A percentile compares a stretch with the other conserved stretches of the same genome.
Evolutionary conservation across 225 moss, liverwort and hornwort genomes (phyloP).

Genomic region (Bryum argenteum): DNA sequence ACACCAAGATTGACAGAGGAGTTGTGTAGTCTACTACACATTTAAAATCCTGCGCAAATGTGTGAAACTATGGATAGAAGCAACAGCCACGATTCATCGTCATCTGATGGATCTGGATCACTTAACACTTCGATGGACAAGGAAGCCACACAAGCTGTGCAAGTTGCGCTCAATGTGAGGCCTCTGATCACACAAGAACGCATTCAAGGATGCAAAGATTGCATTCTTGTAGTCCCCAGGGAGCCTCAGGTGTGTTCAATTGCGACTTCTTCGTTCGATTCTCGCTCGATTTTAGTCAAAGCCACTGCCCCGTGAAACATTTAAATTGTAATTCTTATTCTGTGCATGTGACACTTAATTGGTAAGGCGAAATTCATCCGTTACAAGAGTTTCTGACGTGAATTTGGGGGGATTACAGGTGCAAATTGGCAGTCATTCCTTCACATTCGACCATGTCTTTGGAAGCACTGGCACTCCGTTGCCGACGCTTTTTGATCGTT

Average conservation of each 20-base stretch:
- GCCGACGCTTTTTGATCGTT: slow-evolving; percentile 68
- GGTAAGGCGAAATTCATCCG: background rate
- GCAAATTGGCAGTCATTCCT: slow-evolving; percentile 92
- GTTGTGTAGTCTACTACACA: slow-evolving; percentile 5
- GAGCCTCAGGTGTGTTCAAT: slow-evolving; percentile 61
- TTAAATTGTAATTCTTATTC: background rate
- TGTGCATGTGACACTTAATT: background rate
- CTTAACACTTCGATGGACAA: slow-evolving; percentile 53
- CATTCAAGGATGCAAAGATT: slow-evolving; percentile 72
- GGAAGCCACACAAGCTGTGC: slow-evolving; percentile 68
- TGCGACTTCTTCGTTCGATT: slow-evolving; percentile 8
- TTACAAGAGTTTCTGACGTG: background rate
- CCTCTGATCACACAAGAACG: slow-evolving; percentile 63
- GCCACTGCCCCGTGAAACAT: background rate
- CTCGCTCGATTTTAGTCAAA: background rate
- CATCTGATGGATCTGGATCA: slow-evolving; percentile 40
- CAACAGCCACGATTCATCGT: slow-evolving; percentile 43
- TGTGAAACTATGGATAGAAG: slow-evolving; percentile 51
- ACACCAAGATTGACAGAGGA: slow-evolving; percentile 3
- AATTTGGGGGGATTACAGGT: slow-evolving; percentile 57
- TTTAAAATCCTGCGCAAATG: slow-evolving; percentile 28
- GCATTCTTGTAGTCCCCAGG: slow-evolving; percentile 58
- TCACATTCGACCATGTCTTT: slow-evolving; percentile 93
- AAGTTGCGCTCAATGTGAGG: slow-evolving; percentile 70
- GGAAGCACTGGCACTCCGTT: slow-evolving; percentile 79